A percentile compares a stretch with the other conserved stretches of the same genome.
These are phyloP conservation scores for Lanmaoa rubissima DNA, from an alignment of 768 basidiomycete genomes.

Conservation along the genomic window DNA sequence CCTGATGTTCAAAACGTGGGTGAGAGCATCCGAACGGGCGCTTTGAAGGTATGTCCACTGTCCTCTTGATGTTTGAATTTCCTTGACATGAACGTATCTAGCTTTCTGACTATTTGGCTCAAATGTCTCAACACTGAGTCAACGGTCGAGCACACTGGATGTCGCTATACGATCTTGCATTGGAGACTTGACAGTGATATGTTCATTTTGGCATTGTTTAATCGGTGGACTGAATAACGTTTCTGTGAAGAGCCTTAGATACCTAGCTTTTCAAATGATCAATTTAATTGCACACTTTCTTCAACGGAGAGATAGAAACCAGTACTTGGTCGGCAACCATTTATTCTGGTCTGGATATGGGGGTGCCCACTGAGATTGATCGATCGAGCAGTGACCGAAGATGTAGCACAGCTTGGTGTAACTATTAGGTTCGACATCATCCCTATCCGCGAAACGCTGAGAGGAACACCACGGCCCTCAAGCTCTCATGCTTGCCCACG, in stretches of 20 bases:
- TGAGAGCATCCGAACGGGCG: slow-evolving; percentile 75
- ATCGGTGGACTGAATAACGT: slow-evolving; percentile 11
- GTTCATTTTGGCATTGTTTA: slow-evolving; percentile 11
- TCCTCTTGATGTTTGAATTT: background rate
- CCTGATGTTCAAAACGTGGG: slow-evolving; percentile 86
- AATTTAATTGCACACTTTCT: background rate
- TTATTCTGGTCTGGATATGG: background rate
- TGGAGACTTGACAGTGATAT: background rate
- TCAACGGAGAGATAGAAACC: background rate
- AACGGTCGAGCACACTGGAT: background rate
- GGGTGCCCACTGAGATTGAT: background rate
- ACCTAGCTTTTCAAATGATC: background rate
- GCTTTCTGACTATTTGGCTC: slow-evolving; percentile 68
- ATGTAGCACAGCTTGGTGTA: background rate
- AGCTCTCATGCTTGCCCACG: background rate
- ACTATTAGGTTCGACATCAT: background rate
- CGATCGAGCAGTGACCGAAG: background rate
- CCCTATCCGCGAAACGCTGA: background rate
- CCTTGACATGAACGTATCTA: slow-evolving; percentile 19
- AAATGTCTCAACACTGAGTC: slow-evolving; percentile 53
- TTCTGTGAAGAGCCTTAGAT: slow-evolving; percentile 1
- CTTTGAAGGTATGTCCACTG: slow-evolving; percentile 64
- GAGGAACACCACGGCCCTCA: background rate
- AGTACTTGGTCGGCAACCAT: background rate
- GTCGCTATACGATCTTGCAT: background rate